A percentile compares a stretch with the other conserved stretches of the same genome.
These are phyloP conservation scores for Ramichloridium luteum DNA, from an alignment of 2,329 filamentous ascomycete species.

Conservation along the genomic window DNA sequence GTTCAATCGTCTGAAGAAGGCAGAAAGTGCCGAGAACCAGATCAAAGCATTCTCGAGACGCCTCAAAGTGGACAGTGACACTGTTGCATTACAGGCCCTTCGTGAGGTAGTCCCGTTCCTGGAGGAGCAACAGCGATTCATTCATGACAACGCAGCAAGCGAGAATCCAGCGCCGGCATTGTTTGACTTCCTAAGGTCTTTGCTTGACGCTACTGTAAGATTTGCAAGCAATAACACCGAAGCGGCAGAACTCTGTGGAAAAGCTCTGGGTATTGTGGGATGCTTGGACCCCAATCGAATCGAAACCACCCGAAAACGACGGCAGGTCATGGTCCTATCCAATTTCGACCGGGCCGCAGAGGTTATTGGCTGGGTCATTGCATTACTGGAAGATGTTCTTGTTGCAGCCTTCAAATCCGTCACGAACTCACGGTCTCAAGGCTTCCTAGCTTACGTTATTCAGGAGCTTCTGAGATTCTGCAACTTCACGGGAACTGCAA, in stretches of 20 bases:
- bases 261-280: conserved; percentile 77
- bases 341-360: conserved; percentile 75
- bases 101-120: conserved; percentile 66
- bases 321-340: conserved; percentile 71
- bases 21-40: conserved; percentile 53
- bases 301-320: conserved; percentile 64
- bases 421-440: conserved; percentile 76
- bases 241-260: conserved; percentile 62
- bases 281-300: conserved; percentile 85
- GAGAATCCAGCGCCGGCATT: conserved; percentile 73
- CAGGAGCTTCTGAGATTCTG: conserved; percentile 76
- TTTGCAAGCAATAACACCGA: conserved; percentile 57
- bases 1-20: conserved; percentile 51
- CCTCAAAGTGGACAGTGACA: conserved; percentile 69
- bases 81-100: conserved; percentile 72
- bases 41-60: conserved; percentile 62
- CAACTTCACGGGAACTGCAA: conserved; percentile 51
- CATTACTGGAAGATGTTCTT: conserved; percentile 73
- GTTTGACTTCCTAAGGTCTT: conserved; percentile 56
- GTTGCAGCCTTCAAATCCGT: conserved; percentile 86
- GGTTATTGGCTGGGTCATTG: conserved; percentile 72
- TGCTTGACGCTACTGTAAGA: conserved; percentile 75
- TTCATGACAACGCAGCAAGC: conserved; percentile 68
- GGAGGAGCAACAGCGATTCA: conserved; percentile 56
- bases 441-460: conserved; percentile 87